A percentile compares a stretch with the other conserved stretches of the same genome.
Conservation (phyloP, 2,329 filamentous ascomycete genomes). For the Pyricularia sp. region DNA sequence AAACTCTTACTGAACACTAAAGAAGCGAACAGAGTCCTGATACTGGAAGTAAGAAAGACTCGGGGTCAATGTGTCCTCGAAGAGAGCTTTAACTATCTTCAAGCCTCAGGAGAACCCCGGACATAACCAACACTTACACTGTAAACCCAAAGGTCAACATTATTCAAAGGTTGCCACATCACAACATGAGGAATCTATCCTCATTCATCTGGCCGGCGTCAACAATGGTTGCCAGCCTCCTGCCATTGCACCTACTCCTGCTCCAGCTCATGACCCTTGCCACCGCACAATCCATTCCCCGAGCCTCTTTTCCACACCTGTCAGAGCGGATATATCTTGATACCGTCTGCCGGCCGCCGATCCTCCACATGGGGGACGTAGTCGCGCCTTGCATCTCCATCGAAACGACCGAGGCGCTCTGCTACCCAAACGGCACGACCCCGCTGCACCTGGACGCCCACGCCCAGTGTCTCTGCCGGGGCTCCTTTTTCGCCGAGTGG, state of each 20-base stretch:
- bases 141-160: background rate
- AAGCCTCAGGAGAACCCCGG: background rate
- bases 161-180: background rate
- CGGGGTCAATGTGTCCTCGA: background rate
- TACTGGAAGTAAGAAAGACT: background rate
- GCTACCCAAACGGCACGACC: conserved; percentile 22
- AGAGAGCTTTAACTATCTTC: background rate
- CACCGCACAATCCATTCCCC: background rate
- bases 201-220: background rate
- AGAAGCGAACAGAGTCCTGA: background rate
- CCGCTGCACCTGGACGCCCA: conserved; percentile 18
- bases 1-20: background rate
- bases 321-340: conserved; percentile 12
- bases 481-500: conserved; percentile 32
- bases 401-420: conserved; percentile 22
- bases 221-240: background rate
- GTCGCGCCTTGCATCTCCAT: conserved; percentile 23
- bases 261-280: background rate
- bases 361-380: conserved; percentile 11
- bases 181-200: background rate
- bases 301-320: background rate
- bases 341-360: conserved; percentile 14
- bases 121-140: background rate
- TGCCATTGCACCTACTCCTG: background rate
- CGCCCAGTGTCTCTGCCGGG: conserved; percentile 27